These are phyloP conservation scores for Myrica gale DNA, from an alignment of 306 rosid species.

Conservation along the genomic window DNA sequence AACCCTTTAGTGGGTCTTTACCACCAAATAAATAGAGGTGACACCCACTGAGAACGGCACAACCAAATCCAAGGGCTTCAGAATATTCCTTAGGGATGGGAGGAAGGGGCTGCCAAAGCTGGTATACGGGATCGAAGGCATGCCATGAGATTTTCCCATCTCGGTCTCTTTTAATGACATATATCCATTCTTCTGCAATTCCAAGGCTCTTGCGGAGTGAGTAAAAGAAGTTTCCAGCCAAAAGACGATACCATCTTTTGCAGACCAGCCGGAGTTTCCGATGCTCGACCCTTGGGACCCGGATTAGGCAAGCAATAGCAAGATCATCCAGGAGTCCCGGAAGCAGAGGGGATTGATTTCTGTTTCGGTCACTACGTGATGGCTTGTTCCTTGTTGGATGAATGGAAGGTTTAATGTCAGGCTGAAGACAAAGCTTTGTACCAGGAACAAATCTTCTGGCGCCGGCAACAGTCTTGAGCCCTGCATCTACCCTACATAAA, in stretches of 20 bases:
- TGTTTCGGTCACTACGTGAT: slow-evolving; percentile 65
- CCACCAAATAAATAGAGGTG: slow-evolving; percentile 87
- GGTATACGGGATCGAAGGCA: slow-evolving; percentile 81
- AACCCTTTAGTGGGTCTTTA: slow-evolving; percentile 75
- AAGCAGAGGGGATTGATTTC: slow-evolving; percentile 76
- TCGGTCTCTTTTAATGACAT: slow-evolving; percentile 74
- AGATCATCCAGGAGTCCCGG: slow-evolving; percentile 93
- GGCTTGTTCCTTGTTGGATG: slow-evolving; percentile 82
- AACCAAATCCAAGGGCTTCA: slow-evolving; percentile 88
- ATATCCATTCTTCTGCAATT: slow-evolving; percentile 84
- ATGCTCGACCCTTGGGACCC: slow-evolving; percentile 80
- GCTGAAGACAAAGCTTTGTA: slow-evolving; percentile 79
- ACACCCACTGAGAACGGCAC: slow-evolving; percentile 88
- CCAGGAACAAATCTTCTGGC: slow-evolving; percentile 81
- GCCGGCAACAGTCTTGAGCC: slow-evolving; percentile 76
- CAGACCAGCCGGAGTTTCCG: slow-evolving; percentile 75
- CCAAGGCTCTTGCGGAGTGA: slow-evolving; percentile 70
- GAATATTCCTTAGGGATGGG: slow-evolving; percentile 87
- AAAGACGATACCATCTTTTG: slow-evolving; percentile 82
- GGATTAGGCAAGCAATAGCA: slow-evolving; percentile 80
- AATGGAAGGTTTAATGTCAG: slow-evolving; percentile 78
- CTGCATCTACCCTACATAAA: slow-evolving; percentile 80
- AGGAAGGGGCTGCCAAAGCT: slow-evolving; percentile 90
- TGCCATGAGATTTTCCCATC: slow-evolving; percentile 89
- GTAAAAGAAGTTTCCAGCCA: slow-evolving; percentile 80